Base-by-base conservation (phyloP, 2,329 filamentous ascomycete genomes). In the Diaporthe caulivora region DNA sequence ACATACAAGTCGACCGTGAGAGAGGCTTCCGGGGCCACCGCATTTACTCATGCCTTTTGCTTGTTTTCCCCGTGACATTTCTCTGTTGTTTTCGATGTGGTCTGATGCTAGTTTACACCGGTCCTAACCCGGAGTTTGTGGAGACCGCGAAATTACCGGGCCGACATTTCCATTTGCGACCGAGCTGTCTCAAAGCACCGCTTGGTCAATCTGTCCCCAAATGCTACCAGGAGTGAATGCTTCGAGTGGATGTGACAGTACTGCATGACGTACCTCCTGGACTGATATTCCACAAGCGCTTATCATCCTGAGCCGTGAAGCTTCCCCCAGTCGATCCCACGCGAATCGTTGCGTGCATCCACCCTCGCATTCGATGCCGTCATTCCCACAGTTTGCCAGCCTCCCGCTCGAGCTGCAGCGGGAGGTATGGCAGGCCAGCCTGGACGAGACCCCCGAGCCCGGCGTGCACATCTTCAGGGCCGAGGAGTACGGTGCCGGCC, bases 331-430 rank as follows among this genome's bases (percentile, higher is more conserved):
- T 21, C 11, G 2, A 9, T 9, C 11, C 1, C 7, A 18, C 9
- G 3, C 18, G 11, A 13, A 7, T 18, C 11, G 5, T 21, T 44
- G 7, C 3, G 1, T 2, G 2, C 13, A 1, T 11, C 17, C 10
- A 42, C 13, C 15, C 11, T 29, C 57, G 13, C 29, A 7, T 5
- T 21, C 44, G 29, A 65, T 65, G 62, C 15, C 31, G 21, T 37
- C 29, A 26, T 65, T 65, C 31, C 44, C 62, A 11, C 62, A 65
- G 31, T 53, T 65, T n/a, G 62, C 62, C 15, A 40, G 44, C 15
- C 62, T 65, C 21, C 62, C 62, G 21, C 62, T 65, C 29, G 62
- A 65, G 62, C 44, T 65, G 29, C 62, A 65, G 31, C 17, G 62
- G 21, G 62, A 51, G 13, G 44, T 65, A 24, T 65, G 62, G 62